Percentiles rank a stretch among this genome's conserved stretches.
Conservation (phyloP, 2,329 filamentous ascomycete genomes). For the Epichloe coenophiala region DNA sequence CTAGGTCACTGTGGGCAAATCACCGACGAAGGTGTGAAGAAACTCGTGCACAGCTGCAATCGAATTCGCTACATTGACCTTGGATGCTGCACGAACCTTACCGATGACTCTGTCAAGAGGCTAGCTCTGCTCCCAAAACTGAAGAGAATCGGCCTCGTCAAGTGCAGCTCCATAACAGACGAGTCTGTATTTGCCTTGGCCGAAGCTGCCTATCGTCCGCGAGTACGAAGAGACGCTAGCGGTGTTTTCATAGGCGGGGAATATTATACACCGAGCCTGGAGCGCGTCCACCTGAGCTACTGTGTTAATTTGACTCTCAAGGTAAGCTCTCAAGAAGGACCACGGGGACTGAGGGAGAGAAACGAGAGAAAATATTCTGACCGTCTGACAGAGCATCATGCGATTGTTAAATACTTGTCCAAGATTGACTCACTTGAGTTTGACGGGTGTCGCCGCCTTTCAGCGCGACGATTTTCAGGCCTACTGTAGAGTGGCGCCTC, state of each 20-base stretch:
- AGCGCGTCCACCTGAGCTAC: constrained; percentile 92
- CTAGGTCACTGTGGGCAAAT: constrained; percentile 86
- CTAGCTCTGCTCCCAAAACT: constrained; percentile 82
- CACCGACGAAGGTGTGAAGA: constrained; percentile 77
- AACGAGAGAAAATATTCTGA: background rate
- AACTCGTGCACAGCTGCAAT: constrained; percentile 74
- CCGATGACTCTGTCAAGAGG: constrained; percentile 72
- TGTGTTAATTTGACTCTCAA: constrained; percentile 72
- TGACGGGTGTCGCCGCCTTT: no score
- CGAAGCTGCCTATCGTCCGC: constrained; percentile 45
- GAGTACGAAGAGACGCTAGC: constrained; percentile 33
- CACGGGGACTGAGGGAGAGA: background rate
- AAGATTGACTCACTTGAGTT: constrained; percentile 80
- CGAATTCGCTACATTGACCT: constrained; percentile 95
- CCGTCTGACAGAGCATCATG: constrained; percentile 60
- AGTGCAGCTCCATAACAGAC: constrained; percentile 84
- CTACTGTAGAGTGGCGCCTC: constrained; percentile 77
- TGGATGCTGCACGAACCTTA: constrained; percentile 84
- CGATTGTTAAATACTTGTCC: constrained; percentile 81
- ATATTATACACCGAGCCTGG: constrained; percentile 53
- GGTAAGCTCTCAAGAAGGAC: constrained; percentile 35
- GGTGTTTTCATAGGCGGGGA: constrained; percentile 36
- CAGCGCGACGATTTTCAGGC: constrained; percentile 68
- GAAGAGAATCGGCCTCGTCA: constrained; percentile 87
- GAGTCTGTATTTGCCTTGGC: constrained; percentile 76